Base-by-base conservation (phyloP, 2,329 filamentous ascomycete genomes). In the Claviceps pazoutovae region DNA sequence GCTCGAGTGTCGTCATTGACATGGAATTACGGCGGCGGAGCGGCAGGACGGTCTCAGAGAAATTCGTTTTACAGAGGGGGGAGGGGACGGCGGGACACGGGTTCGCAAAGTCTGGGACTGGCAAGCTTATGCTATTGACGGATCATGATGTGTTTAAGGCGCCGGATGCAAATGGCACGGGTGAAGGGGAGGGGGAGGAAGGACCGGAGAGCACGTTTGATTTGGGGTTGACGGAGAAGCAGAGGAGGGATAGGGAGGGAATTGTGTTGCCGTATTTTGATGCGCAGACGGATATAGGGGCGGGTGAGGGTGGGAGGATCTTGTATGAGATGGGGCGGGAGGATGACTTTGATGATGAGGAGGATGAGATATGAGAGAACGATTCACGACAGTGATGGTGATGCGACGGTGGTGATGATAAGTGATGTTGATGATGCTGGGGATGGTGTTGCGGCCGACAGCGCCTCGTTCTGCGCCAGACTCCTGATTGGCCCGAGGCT, bases 191-290 rank as follows among this genome's bases (percentile, higher is more conserved):
- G 1, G 75, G 65, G 1, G 76, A 76, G 26, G 76, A 76, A 37
- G 73, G 80, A 53, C 78, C 79, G 4, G 79, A 81, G 59, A 84
- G 86, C 9, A 95, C 91, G 0, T 98, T 98, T 64, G 84, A 86
- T 57, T 69, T 98, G 4, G 83, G 84, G 0, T 71, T 98, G 54
- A 97, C 91, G 17, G 91, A 95, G 54, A 89, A 93, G 71, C 93
- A 98, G 71, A 79, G 86, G 59, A 75, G 77, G 57, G 91, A 95
- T 49, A 74, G 93, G 26, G 91, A 96, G 61, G 87, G 86, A 0
- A 87, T 98, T 8, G 86, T 97, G 42, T 66, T 97, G 66, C 93
- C 93, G 16, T 97, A 98, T 66, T 96, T 94, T 68, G 93, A 98
- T 71, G 93, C 93, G 23, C 93, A 98, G 74, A 87, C 82, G 50